Evolutionary conservation across 768 basidiomycete genomes (phyloP), one percentile per base, ranked within the genome.

Genomic region (Chiua virens): DNA sequence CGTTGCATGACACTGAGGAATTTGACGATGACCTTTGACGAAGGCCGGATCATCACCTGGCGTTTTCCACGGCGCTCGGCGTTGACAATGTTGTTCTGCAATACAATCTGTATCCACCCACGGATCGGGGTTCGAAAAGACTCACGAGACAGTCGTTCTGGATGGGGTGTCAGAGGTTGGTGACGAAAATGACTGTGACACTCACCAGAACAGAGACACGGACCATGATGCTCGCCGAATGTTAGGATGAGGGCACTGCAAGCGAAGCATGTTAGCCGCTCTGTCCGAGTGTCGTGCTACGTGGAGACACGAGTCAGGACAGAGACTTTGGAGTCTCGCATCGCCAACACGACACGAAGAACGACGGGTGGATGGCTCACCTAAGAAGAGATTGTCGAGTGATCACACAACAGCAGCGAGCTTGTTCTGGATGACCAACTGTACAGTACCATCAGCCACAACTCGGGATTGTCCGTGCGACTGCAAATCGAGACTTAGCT

Each of bases 21-120:
- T 74, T 97, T 97, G 61, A 99, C 87, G 58, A 98, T 84, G 71
- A 99, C 97, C 78, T 99, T 99, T 59, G 93, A 96, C 5, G 90
- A 92, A 49, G 97, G 97, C 45, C 96, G 86, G 73, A 99, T 84
- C 64, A 99, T 87, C 56, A 99, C 97, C 78, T 99, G 97, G 66
- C 97, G 92, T 81, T 99, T 99, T 67, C 97, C 97, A 68, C 94
- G 91, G 71, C 93, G 92, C 80, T 98, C 97, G 68, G 97, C 97
- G 62, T 99, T 99, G 86, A 97, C 92, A 61, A 98, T 97, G 84
- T 91, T 96, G 85, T 96, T 98, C 84, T 88, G 70, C 2, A 34
- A 56, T 22, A 15, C 27, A 41, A 30, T 52, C 45, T 53, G 50
- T 55, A 38, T 22, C 23, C 38, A 42, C 18, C 13, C 27, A 44